Base-by-base conservation (phyloP, 176 grass and related monocot genomes). In the Phyllostachys edulis region DNA sequence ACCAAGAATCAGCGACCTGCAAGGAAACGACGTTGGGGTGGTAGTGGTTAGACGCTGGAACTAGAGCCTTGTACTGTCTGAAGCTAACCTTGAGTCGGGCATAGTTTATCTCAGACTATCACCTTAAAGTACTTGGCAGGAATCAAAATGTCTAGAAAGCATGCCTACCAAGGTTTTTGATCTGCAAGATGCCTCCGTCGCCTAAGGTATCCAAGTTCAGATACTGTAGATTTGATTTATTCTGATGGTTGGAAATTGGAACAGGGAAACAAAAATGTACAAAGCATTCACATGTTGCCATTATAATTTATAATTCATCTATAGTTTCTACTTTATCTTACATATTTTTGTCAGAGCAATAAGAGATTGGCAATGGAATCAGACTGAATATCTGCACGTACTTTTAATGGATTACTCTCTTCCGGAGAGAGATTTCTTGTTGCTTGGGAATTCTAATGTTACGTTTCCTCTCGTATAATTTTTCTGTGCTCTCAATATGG, bases 1-100 rank as follows among this genome's bases (percentile, higher is more conserved):
- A 57, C 71, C 63, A 92, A 92, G 77, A 84, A 82, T 70, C 94
- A 90, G 68, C 90, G 94, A 61, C 94, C 94, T 80, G 77, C 66
- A 2, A 92, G 94, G 87, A 97, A 97, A 82, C 84, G 85, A 42
- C 85, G 63, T 36, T 97, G 92, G 94, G 94, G 92, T 67, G 77
- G 68, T 71, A 76, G 60, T 41, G 45, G 75, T 76, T 84, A 84
- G 85, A 80, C 75, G 69, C 54, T 73, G 66, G 76, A 83, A 41
- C 24, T 50, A 73, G 15, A 71, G n/a, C 20, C 18, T 66, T 75
- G 17, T 32, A 38, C 41, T 34, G 21, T 29, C 44, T 75, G 9
- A 77, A 65, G 55, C 56, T 73, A 11, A 66, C 37, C 49, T 69
- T 76, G 71, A 50, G 13, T 3, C 10, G 59, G 60, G 4, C 69